Evolutionary conservation across 345 rosid genomes (phyloP), one percentile per base, ranked within the genome.

Genomic region (Syzygium aromaticum): DNA sequence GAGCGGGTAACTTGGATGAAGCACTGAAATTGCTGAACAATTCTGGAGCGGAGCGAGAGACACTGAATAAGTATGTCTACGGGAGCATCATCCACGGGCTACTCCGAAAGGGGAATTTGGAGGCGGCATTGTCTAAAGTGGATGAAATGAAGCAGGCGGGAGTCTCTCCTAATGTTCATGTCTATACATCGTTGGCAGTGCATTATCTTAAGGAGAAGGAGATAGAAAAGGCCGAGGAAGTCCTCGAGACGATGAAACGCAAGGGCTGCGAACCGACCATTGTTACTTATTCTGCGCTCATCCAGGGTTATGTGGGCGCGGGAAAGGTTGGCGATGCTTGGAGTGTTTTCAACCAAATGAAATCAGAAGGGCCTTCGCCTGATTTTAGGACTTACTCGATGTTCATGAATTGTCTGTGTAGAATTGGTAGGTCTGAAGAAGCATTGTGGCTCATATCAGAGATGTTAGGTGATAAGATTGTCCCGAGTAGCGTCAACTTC

Each of bases 381-480:
- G 98, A 96, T 88, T 96, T 97, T 84, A 91, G 87, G 92, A 94
- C 98, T 13, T 96, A 96, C 63, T 93, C 95, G 0, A 93, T 89
- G 92, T 94, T 94, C 90, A 94, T 97, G 52, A 86, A 54, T 86
- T 89, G 96, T 86, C 92, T 96, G 25, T 96, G 98, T 84, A 92
- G 86, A 89, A 92, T 86, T 59, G 90, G 95, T 17, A 90, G 90
- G 89, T 96, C 98, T 51, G 95, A 94, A 91, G 95, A 93, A 89
- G 96, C 98, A 4, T 17, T 93, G 88, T 86, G 89, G 88, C 94
- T 96, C 89, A 40, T 94, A 87, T 90, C 92, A 40, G 95, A 95
- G 88, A 96, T 96, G 98, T 51, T 86, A 61, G 89, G 92, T 40
- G 88, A 87, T 49, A 94, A 95, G 86, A 91, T 95, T 23, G 91